Base-by-base conservation (phyloP, 2,329 filamentous ascomycete species). In the Botryotinia narcissicola region DNA sequence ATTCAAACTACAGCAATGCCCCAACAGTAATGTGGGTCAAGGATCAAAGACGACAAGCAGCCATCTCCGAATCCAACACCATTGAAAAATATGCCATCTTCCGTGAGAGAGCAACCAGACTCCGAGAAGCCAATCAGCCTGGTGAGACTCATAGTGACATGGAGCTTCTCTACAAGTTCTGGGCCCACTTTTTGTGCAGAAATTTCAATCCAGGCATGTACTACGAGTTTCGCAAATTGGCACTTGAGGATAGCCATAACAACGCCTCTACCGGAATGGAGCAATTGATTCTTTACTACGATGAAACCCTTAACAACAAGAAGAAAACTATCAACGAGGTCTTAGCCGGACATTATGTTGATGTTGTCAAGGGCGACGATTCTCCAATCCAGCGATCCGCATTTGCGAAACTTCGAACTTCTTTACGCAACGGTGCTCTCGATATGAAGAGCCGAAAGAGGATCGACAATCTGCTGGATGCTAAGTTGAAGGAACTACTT, bases 171-270 rank as follows among this genome's bases (percentile, higher is more conserved):
- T 94, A 93, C 83, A 87, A 90, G 76, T 93, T 93, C 83, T 94
- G 92, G 91, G 89, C 89, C 32, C 88, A 91, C 81, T 93, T 92
- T 80, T 85, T 94, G 76, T 87, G 90, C 75, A 86, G 89, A 78
- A 91, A 92, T 82, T 94, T 94, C 86, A 92, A 94, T 81, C 85
- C 86, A 74, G 85, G 85, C 80, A 92, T 95, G 89, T 94, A 94
- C 83, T 85, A 88, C 80, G 92, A 94, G 81, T 94, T 94, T 83
- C 88, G 89, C 76, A 84, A 85, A 78, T 86, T 88, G 80, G 92
- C 92, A 72, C 83, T 91, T 75, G 88, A 91, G 80, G 92, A 94
- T 82, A 84, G 86, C 73, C 81, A 86, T 75, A 84, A 84, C 78
- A 83, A 83, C 78, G 85, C 85, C 74, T 84, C 84, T 74, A 83